Evolutionary conservation across 495 filamentous ascomycete genomes (phyloP), one percentile per base, ranked within the genome.

Genomic region (Aspergillus baeticus): DNA sequence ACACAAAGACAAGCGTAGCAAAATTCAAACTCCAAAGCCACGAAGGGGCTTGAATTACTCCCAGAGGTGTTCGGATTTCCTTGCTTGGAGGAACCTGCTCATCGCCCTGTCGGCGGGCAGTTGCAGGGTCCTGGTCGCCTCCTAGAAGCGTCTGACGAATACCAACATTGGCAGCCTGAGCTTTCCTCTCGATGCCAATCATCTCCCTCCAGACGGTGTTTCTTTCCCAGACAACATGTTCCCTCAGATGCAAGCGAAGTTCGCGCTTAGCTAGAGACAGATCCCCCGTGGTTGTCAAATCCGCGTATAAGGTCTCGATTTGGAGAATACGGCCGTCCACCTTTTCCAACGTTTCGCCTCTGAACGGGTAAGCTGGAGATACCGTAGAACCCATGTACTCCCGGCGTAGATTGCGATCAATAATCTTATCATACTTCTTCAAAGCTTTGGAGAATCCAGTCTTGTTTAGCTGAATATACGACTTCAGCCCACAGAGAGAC

Each of bases 141-240:
- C 92, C 92, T 3, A 97, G 81, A 43, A 98, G 79, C 6, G 91
- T 91, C 55, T 85, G 81, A 54, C 84, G 72, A 49, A 91, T 73
- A 14, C 94, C 95, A 58, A 99, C 81, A 57, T 92, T 96, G 11
- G 93, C 94, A 20, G 92, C 94, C 71, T 99, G 92, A 5, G 92
- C 91, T 75, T 96, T 94, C 20, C 94, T 81, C 75, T 99, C 94
- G 58, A 99, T 90, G 51, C 93, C 94, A 65, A 99, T 99, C 84
- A 99, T 93, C 60, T 99, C 94, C 69, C 95, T 78, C 94, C 94
- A 99, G 5, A 99, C 94, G 0, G 94, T 99, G 62, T 99, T 99
- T 43, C 94, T 82, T 65, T 99, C 94, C 95, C 95, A 99, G 31
- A 98, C 92, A 15, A 99, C 93, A 74, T 99, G 94, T 70, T 99